Evolutionary conservation across 2,329 filamentous ascomycete genomes (phyloP).

Genomic region (Colletotrichum lini): DNA sequence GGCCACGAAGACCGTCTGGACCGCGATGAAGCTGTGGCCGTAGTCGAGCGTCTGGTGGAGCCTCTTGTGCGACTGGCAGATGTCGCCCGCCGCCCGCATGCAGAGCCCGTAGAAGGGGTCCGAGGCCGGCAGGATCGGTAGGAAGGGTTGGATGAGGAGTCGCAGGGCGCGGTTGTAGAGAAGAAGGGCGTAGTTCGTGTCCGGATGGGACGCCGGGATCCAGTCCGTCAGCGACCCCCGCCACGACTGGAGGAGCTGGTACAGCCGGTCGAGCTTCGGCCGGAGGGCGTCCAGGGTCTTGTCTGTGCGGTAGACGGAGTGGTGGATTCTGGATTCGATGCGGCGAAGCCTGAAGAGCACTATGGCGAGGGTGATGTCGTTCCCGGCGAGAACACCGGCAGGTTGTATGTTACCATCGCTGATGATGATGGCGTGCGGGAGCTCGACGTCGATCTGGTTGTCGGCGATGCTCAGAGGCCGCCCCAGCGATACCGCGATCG

Average conservation of each 20-base stretch:
- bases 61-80: slow-evolving; percentile 59
- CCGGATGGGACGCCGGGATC: slow-evolving; percentile 62
- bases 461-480: slow-evolving; percentile 66
- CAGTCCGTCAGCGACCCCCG: slow-evolving; percentile 71
- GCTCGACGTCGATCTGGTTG: slow-evolving; percentile 64
- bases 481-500: slow-evolving; percentile 65
- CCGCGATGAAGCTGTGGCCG: slow-evolving; percentile 59
- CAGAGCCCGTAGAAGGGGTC: slow-evolving; percentile 63
- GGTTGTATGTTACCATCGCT: slow-evolving; percentile 43
- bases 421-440: slow-evolving; percentile 55
- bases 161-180: slow-evolving; percentile 65
- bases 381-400: slow-evolving; percentile 50
- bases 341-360: slow-evolving; percentile 62
- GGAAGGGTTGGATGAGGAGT: slow-evolving; percentile 65
- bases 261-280: slow-evolving; percentile 62
- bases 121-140: slow-evolving; percentile 59
- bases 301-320: slow-evolving; percentile 66
- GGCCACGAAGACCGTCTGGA: slow-evolving; percentile 60
- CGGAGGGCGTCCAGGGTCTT: slow-evolving; percentile 58
- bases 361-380: slow-evolving; percentile 56
- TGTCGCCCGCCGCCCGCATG: slow-evolving; percentile 55
- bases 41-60: slow-evolving; percentile 58
- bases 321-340: slow-evolving; percentile 64
- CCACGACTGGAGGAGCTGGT: slow-evolving; percentile 62
- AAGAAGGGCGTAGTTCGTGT: slow-evolving; percentile 63